Percentiles rank a stretch among this genome's conserved stretches.
Conservation (phyloP, 306 rosid species). For the Aeschynomene evenia region DNA sequence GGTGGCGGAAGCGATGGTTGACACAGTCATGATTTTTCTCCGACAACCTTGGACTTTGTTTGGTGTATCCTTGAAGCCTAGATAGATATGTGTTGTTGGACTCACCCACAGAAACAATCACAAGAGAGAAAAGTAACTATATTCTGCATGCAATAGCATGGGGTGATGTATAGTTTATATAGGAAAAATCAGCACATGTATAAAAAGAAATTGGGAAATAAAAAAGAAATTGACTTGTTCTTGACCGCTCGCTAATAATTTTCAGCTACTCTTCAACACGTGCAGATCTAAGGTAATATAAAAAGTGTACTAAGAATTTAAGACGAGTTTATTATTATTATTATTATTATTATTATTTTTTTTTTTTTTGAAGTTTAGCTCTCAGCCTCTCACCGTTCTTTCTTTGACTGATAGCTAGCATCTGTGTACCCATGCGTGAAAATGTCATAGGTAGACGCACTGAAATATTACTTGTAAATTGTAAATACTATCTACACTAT, state of each 20-base stretch:
- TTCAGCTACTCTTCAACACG: slow-evolving; percentile 23
- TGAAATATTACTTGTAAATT: no score
- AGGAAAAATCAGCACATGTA: not conserved
- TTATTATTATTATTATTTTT: no score
- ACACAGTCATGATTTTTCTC: slow-evolving; percentile 32
- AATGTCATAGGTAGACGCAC: not conserved
- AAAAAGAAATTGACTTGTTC: not conserved
- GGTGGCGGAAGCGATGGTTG: slow-evolving; percentile 10
- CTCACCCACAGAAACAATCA: not conserved
- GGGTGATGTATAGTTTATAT: not conserved
- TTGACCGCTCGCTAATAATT: not conserved
- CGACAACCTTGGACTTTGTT: not conserved
- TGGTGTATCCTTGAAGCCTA: not conserved
- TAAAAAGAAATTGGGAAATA: not conserved
- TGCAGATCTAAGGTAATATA: not conserved
- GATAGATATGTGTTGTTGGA: not conserved
- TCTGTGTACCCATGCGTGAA: not conserved
- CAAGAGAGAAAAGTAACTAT: not conserved
- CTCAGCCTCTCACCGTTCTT: not conserved
- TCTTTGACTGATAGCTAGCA: slow-evolving; percentile 33
- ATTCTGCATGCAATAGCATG: not conserved
- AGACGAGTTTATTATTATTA: not conserved
- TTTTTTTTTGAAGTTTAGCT: slow-evolving; percentile 35
- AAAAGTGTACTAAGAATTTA: not conserved
- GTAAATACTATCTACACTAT: no score